These are phyloP conservation scores for sweet orange (Citrus sinensis) DNA, from an alignment of 345 rosid genomes.

Conservation along the genomic window DNA sequence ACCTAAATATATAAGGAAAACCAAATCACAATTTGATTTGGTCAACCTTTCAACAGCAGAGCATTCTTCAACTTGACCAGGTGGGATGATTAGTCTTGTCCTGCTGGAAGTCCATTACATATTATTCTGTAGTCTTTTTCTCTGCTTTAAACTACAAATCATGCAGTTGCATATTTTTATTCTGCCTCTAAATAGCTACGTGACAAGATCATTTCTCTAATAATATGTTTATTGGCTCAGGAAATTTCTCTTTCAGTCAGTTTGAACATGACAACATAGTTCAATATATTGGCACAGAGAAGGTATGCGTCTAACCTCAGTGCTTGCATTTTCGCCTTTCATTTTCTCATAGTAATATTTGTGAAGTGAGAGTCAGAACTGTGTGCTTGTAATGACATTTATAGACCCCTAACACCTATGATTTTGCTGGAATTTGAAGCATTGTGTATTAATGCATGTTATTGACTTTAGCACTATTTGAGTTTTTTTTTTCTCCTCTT, in stretches of 20 bases:
- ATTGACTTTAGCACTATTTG: neutral
- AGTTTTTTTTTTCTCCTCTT: too few relatives aligned
- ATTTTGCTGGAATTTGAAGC: neutral
- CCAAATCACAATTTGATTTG: too few relatives aligned
- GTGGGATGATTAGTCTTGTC: conserved; percentile 27
- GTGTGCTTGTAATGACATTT: neutral
- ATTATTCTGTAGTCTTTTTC: neutral
- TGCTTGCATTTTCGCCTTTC: too few relatives aligned
- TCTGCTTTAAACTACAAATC: neutral
- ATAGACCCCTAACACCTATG: neutral
- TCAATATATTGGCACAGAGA: conserved; percentile 68
- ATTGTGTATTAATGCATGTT: neutral
- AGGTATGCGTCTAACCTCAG: conserved; percentile 32
- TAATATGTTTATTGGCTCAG: conserved; percentile 27
- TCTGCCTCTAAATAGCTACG: neutral
- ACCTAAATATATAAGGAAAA: too few relatives aligned
- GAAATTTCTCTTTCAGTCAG: conserved; percentile 50
- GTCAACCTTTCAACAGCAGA: conserved; percentile 10
- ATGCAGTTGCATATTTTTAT: neutral
- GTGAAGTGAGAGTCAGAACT: neutral
- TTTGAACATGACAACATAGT: conserved; percentile 77
- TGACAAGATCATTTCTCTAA: conserved; percentile 5
- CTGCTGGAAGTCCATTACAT: neutral
- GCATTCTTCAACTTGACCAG: conserved; percentile 76
- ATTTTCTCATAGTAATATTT: neutral